A percentile compares a stretch with the other conserved stretches of the same genome.
These are phyloP conservation scores for Amanita thiersii DNA, from an alignment of 768 basidiomycete species.

Conservation along the genomic window DNA sequence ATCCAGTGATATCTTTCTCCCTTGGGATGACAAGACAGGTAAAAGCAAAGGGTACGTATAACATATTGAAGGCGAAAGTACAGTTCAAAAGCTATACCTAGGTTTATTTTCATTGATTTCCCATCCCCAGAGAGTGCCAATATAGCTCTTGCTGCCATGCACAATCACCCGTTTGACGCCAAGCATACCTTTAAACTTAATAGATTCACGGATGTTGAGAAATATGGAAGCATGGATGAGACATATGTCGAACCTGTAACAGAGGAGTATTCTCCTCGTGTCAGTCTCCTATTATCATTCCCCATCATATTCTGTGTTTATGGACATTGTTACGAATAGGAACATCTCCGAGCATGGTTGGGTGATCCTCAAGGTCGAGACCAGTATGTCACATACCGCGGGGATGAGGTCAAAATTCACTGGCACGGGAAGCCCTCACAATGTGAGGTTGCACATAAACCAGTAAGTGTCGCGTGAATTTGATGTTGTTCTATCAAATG, in stretches of 20 bases:
- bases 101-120: constrained; percentile 80
- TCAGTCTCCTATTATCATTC: constrained; percentile 20
- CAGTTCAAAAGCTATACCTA: constrained; percentile 20
- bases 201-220: constrained; percentile 85
- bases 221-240: constrained; percentile 69
- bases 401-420: constrained; percentile 81
- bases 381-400: constrained; percentile 91
- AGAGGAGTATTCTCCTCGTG: constrained; percentile 72
- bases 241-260: constrained; percentile 66
- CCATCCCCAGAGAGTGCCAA: constrained; percentile 62
- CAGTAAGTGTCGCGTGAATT: constrained; percentile 38
- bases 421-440: constrained; percentile 93
- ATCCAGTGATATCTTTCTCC: constrained; percentile 73
- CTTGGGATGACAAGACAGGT: constrained; percentile 75
- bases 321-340: constrained; percentile 39
- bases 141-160: constrained; percentile 55
- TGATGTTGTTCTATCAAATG: constrained; percentile 12
- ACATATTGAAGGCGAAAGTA: not conserved
- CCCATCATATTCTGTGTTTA: not conserved
- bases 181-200: constrained; percentile 82
- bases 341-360: constrained; percentile 93
- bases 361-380: constrained; percentile 89
- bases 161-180: constrained; percentile 80
- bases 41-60: constrained; percentile 84
- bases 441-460: constrained; percentile 73